Conservation (phyloP, 768 basidiomycete genomes). For the Tylopilus balloui region DNA sequence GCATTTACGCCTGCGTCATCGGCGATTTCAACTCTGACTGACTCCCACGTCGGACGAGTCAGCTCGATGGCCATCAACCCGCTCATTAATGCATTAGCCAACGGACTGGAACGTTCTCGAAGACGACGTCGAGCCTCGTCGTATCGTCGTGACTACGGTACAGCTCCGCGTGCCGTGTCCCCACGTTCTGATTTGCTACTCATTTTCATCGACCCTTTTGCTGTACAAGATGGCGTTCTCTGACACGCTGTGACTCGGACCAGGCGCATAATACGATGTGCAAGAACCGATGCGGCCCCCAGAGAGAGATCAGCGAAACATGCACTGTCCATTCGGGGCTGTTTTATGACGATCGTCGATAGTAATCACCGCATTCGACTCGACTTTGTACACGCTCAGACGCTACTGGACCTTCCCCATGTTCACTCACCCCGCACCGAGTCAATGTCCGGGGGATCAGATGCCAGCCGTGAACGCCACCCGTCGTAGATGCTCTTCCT, state of each 20-base stretch:
- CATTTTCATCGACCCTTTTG: not conserved
- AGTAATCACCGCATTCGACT: not conserved
- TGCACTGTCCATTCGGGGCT: not conserved
- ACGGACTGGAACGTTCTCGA: not conserved
- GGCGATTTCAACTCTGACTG: not conserved
- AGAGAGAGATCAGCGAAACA: not conserved
- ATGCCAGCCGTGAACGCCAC: too few species aligned
- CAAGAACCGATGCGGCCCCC: not conserved
- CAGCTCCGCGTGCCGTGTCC: not conserved
- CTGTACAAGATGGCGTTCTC: not conserved
- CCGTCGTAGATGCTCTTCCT: too few species aligned
- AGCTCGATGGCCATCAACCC: not conserved
- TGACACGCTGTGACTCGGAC: not conserved
- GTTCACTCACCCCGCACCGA: too few species aligned
- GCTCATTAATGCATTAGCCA: not conserved
- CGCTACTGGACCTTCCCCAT: too few species aligned
- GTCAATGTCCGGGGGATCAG: not conserved
- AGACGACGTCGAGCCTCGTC: not conserved
- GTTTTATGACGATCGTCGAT: not conserved
- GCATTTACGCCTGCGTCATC: not conserved
- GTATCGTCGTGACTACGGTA: not conserved
- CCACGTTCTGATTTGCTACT: not conserved
- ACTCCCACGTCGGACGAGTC: not conserved
- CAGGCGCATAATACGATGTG: not conserved
- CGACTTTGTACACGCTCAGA: too few species aligned